Conservation (phyloP, 306 rosid genomes). For the Parietaria judaica region DNA sequence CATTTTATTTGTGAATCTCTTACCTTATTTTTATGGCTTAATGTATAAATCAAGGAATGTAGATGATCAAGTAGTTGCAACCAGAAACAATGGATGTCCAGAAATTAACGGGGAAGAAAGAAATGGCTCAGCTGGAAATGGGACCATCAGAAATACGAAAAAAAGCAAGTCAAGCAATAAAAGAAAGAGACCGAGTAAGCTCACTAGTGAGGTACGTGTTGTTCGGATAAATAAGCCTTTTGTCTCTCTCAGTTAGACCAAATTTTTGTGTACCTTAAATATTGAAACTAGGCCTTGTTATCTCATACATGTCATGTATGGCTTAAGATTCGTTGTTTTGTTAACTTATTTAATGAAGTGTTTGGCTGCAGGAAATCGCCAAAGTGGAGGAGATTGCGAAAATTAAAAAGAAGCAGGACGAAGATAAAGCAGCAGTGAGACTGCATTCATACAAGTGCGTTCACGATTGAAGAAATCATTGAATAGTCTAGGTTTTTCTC, state of each 20-base stretch:
- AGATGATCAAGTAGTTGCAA: constrained; percentile 15
- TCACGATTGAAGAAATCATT: constrained; percentile 6
- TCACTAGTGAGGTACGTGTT: constrained; percentile 25
- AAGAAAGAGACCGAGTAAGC: constrained; percentile 18
- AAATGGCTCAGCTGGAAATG: constrained; percentile 10
- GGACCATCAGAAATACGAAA: not conserved
- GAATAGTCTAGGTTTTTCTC: not conserved
- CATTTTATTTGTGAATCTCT: not conserved
- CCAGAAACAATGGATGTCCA: constrained; percentile 1
- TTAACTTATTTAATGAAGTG: not conserved
- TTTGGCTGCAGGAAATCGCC: constrained; percentile 39
- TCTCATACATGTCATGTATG: no score
- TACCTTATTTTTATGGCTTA: not conserved
- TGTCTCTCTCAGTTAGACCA: no score
- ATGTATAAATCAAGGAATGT: constrained; percentile 17
- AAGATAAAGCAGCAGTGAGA: constrained; percentile 53
- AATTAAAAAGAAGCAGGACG: constrained; percentile 70
- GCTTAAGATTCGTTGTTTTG: no score
- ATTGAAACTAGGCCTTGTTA: not conserved
- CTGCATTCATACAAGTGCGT: constrained; percentile 80
- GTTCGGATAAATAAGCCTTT: not conserved
- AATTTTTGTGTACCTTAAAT: not conserved
- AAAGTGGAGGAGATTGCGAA: constrained; percentile 52
- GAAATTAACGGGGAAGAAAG: constrained; percentile 3
- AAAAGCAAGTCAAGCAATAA: constrained; percentile 20